Conservation (phyloP, 352 stramenopile genomes). For the Phytophthora sp. region DNA sequence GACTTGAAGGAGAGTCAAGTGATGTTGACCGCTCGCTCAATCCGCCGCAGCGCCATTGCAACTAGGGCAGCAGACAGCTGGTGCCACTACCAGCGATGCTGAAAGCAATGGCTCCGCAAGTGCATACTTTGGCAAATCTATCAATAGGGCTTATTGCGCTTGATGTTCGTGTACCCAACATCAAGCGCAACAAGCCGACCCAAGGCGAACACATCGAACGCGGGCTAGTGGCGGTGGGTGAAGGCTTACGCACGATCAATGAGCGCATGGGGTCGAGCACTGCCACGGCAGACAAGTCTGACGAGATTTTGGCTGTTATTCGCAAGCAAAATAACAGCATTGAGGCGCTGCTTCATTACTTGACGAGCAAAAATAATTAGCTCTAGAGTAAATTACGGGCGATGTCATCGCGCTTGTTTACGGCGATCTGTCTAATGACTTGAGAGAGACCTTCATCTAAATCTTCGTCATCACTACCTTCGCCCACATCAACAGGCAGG, state of each 20-base stretch:
- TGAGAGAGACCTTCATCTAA: too few species aligned
- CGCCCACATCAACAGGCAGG: background rate
- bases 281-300: background rate
- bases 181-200: background rate
- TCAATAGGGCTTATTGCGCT: background rate
- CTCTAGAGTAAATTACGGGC: slow-evolving; percentile 1
- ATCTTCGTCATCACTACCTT: too few species aligned
- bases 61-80: too few species aligned
- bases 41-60: too few species aligned
- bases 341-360: background rate
- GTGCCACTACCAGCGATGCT: too few species aligned
- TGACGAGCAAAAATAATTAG: slow-evolving; percentile 6
- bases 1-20: too few species aligned
- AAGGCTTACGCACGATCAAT: too few species aligned
- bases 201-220: background rate
- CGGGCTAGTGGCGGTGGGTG: background rate
- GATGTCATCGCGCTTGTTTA: slow-evolving; percentile 7
- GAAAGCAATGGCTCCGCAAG: too few species aligned
- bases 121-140: too few species aligned
- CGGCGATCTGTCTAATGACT: slow-evolving; percentile 11
- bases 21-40: too few species aligned
- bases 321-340: slow-evolving; percentile 1
- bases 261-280: too few species aligned
- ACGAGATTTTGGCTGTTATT: background rate
- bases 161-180: background rate